Evolutionary conservation across 2,329 filamentous ascomycete species (phyloP).

Genomic region (Nemania sp.): DNA sequence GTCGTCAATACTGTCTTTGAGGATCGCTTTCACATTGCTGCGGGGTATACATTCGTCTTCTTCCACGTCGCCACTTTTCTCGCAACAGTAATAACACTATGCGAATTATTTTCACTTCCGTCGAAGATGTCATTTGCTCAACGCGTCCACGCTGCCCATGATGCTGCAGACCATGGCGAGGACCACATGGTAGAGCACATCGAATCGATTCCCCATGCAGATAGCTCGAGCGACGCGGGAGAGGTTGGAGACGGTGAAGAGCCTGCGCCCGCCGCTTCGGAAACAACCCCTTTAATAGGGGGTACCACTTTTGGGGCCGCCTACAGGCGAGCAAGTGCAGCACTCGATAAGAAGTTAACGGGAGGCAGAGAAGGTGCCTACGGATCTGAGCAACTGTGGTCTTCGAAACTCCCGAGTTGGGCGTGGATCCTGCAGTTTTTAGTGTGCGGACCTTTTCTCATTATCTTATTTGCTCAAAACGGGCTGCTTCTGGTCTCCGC

Average conservation of each 20-base stretch:
- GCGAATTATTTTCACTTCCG: constrained; percentile 83
- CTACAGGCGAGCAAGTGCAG: constrained; percentile 64
- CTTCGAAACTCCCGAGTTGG: constrained; percentile 80
- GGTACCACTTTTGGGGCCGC: constrained; percentile 71
- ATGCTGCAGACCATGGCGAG: constrained; percentile 49
- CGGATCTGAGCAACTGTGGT: constrained; percentile 87
- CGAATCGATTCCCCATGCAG: constrained; percentile 42
- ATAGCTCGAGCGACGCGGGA: constrained; percentile 40
- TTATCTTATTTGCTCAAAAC: constrained; percentile 82
- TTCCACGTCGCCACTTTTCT: constrained; percentile 81
- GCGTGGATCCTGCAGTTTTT: constrained; percentile 91
- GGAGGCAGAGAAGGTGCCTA: constrained; percentile 59
- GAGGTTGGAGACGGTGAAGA: constrained; percentile 45
- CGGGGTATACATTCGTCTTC: constrained; percentile 85
- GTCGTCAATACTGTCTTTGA: constrained; percentile 81
- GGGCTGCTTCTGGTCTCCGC: constrained; percentile 78
- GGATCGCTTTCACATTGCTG: constrained; percentile 78
- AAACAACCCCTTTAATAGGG: constrained; percentile 80
- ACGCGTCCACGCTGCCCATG: constrained; percentile 64
- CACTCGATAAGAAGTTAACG: constrained; percentile 50
- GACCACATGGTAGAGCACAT: constrained; percentile 50
- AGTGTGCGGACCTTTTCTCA: constrained; percentile 79
- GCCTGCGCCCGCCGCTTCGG: constrained; percentile 59
- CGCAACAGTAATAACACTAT: constrained; percentile 78
- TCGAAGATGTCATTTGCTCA: constrained; percentile 77